Base-by-base conservation (phyloP, 129 eudicot species). In the Flaveria sonorensis region DNA sequence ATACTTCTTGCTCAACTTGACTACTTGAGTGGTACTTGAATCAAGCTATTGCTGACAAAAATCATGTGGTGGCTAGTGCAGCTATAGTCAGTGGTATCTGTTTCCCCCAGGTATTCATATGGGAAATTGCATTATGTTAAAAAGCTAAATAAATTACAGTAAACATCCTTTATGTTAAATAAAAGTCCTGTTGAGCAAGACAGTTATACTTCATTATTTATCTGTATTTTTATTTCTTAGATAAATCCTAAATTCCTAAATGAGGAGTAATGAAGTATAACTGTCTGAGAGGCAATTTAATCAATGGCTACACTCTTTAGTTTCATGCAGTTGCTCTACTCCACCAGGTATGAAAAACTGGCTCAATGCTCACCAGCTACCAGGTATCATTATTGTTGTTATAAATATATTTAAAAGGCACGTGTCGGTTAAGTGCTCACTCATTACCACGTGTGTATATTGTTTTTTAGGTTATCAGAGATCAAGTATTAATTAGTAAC, bases 221-320 rank as follows among this genome's bases (percentile, higher is more conserved):
- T 45, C 1, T 39, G 11, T 32, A 32, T 32, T 3, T 32, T 32
- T 32, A 63, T 7, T 63, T 65, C 20, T 39, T 85, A 92, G 98
- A 89, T 96, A 42, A 91, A 81, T 61, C 94, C 95, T 13, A 96
- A 90, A 85, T 90, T 23, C 92, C 91, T 65, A 92, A 89, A n/a
- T n/a, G n/a, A 73, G 96, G 98, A 92, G 98, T 79, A 92, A 92
- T 83, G 96, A 92, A 85, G 96, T 92, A 74, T 93, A 89, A 82
- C 39, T 32, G 39, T 32, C 0, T 32, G 39, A 32, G 98, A 92
- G 85, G 98, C 98, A 79, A 87, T 92, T 83, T 96, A 89, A 70
- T 92, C 94, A 23, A 77, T 93, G 77, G 87, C 96, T 57, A 93
- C 96, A 10, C 93, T 92, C 70, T 93, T 89, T 96, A 92, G 84